Base-by-base conservation (phyloP, 768 basidiomycete species). In the Psilocybe tampanensis region DNA sequence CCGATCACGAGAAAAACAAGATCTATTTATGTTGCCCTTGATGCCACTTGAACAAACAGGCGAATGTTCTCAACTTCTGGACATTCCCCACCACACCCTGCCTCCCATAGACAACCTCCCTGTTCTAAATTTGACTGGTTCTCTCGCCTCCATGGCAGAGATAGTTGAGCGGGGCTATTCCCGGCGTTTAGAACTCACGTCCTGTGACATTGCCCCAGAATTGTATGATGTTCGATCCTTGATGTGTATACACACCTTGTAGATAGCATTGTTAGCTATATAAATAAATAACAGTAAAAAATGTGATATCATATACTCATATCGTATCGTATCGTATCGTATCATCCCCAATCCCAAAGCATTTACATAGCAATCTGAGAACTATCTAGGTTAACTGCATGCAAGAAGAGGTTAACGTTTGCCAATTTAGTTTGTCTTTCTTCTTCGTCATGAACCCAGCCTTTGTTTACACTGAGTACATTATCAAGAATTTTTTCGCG, bases 401-500 rank as follows among this genome's bases (percentile, higher is more conserved):
- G 88, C 69, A 94, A 74, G 71, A 94, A 92, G 58, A 96, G 78
- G 75, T 99, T 95, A 65, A 98, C 94, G 73, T 98, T 98, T 52
- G 86, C 86, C 62, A 97, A 76, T 75, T 92, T 94, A 64, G 87
- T 83, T 55, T 81, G 77, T 60, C 87, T 80, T 59, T 90, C 88
- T 53, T 89, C 88, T 71, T 92, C 88, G 61, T 87, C 83, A 47
- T 78, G 71, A 45, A 83, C 79, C 84, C 86, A 87, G 48, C 89
- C 86, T 67, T 91, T 89, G 67, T 87, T 86, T 26, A 87, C 90
- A 51, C 83, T 86, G 62, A 88, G 73, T 29, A 98, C 92, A 63
- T 91, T 94, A 67, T 95, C 94, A 44, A 98, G 80, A 39, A 98
- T 90, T 76, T 97, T 95, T 69, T 98, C 96, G 56, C 95, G 86